Percentiles rank a stretch among this genome's conserved stretches.
Conservation (phyloP, 2,329 filamentous ascomycete genomes). For the Alternaria triticimaculans region DNA sequence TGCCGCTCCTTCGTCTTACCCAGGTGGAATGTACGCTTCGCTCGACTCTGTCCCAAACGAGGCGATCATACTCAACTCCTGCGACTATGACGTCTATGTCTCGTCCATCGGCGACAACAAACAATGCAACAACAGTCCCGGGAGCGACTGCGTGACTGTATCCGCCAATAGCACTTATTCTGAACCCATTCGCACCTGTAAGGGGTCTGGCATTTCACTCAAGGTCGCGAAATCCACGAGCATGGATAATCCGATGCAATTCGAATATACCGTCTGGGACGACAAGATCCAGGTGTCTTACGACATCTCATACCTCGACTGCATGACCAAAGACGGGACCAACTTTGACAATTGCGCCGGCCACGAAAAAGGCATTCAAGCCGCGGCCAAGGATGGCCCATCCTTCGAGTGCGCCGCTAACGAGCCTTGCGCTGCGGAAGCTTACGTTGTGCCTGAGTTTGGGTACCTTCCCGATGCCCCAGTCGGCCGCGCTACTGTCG, state of each 20-base stretch:
- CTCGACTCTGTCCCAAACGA: constrained; percentile 6
- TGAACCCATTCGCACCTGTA: constrained; percentile 12
- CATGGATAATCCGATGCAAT: too few relatives aligned
- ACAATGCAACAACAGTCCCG: neutral
- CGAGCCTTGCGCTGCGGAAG: constrained; percentile 12
- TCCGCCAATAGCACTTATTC: constrained; percentile 10
- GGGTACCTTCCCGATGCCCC: constrained; percentile 15
- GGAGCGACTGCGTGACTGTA: neutral
- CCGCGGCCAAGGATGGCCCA: constrained; percentile 5
- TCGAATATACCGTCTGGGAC: constrained; percentile 21
- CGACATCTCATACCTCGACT: constrained; percentile 24
- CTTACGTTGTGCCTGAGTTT: constrained; percentile 20
- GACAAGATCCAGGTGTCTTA: constrained; percentile 14
- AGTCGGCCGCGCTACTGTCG: constrained; percentile 13
- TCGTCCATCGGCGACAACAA: constrained; percentile 14
- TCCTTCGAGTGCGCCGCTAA: constrained; percentile 11
- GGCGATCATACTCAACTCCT: constrained; percentile 26
- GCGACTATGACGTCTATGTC: constrained; percentile 24
- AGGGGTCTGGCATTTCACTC: constrained; percentile 13
- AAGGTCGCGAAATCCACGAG: too few relatives aligned
- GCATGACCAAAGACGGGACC: constrained; percentile 14
- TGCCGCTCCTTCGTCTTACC: neutral
- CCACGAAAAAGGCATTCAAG: constrained; percentile 23
- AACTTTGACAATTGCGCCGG: constrained; percentile 16
- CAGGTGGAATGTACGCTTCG: constrained; percentile 5